Base-by-base conservation (phyloP, 352 stramenopile species). In the Blastocystis sp. region DNA sequence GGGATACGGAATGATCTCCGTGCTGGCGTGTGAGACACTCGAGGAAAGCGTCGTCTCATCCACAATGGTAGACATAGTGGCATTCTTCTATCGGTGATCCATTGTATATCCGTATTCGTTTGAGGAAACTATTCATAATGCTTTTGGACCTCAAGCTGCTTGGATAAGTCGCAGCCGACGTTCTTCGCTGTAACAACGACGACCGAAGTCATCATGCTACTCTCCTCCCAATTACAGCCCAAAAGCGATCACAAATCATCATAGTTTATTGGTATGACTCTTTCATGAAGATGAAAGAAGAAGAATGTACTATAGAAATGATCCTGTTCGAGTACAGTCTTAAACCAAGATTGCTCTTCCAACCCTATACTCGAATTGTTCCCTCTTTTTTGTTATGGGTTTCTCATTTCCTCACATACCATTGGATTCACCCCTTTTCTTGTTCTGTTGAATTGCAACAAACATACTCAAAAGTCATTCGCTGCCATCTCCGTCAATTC, bases 251-350 rank as follows among this genome's bases (percentile, higher is more conserved):
- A 38, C 64, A 76, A 76, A 76, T 76, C 64, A 76, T 76, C 64
- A 76, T 53, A 76, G 64, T 76, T 76, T 54, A 27, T 36, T 36
- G 38, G 14, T 76, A n/a, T 38, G 24, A n/a, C 64, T 76, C 64
- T 56, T 76, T 76, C 46, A 53, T 11, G 24, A 56, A 57, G 32
- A 51, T 53, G 21, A 76, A 76, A 76, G 42, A 76, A 36, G 53
- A 76, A 76, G 64, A 76, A 76, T 76, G 64, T 76, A 76, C 64
- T 76, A 76, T 76, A 76, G 64, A 76, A 76, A 76, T 76, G 64
- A 76, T 76, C 64, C 64, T 76, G 64, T 76, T 57, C 64, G 64
- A 76, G 64, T 76, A 76, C 64, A 76, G 64, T 76, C 64, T 76
- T 76, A 56, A 32, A 29, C 18, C 4, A 40, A 32, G 4, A 59